Conservation (phyloP, 352 stramenopile genomes). For the Globisporangium echinulatum region DNA sequence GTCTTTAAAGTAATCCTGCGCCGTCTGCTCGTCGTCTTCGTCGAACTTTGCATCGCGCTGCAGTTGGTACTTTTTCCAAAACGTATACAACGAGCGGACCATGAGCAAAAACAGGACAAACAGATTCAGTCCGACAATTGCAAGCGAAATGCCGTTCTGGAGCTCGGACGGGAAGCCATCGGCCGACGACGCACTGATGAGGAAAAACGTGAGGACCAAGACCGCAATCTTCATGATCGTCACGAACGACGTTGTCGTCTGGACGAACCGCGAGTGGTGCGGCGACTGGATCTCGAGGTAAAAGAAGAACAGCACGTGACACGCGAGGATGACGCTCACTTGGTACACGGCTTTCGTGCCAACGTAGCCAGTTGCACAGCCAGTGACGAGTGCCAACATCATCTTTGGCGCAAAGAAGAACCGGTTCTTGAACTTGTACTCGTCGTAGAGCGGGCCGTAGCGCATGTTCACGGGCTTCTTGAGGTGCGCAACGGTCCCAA, state of each 20-base stretch:
- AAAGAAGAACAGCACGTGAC: constrained; percentile 69
- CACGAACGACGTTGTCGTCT: constrained; percentile 68
- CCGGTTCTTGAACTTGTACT: constrained; percentile 86
- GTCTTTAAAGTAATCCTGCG: constrained; percentile 64
- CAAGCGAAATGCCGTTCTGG: constrained; percentile 62
- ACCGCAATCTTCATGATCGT: constrained; percentile 75
- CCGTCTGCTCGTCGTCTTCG: constrained; percentile 46
- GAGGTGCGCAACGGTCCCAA: constrained; percentile 68
- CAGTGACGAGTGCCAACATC: constrained; percentile 57
- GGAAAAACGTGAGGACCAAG: constrained; percentile 66
- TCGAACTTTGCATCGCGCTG: constrained; percentile 54
- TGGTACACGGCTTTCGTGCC: constrained; percentile 41
- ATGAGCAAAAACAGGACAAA: constrained; percentile 64
- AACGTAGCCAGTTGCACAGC: constrained; percentile 54
- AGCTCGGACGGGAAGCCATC: constrained; percentile 53
- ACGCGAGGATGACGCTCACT: constrained; percentile 41
- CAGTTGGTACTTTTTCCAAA: constrained; percentile 69
- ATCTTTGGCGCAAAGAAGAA: constrained; percentile 84
- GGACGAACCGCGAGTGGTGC: constrained; percentile 64
- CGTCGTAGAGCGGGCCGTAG: constrained; percentile 79
- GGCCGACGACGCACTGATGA: constrained; percentile 46
- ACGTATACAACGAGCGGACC: constrained; percentile 59
- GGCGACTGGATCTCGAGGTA: constrained; percentile 64
- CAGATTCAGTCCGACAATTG: constrained; percentile 62
- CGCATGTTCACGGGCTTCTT: constrained; percentile 81